phyloP scores from a whole-genome alignment of 2,329 filamentous ascomycete species.

The Diplodia mutila region DNA sequence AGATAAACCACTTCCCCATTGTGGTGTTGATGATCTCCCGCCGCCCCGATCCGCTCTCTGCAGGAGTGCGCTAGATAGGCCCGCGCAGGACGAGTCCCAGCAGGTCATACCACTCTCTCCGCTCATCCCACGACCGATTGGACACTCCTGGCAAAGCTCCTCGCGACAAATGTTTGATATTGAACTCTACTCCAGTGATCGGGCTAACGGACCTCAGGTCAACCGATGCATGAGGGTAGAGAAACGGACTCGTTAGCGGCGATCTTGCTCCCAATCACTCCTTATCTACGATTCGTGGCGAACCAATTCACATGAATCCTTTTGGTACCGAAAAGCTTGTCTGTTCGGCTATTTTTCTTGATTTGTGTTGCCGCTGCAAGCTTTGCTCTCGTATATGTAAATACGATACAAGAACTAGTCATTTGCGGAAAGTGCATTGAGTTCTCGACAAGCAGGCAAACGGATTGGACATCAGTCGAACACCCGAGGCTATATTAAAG shows the following conservation, averaged over 20 bases:
- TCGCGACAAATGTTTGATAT: background rate
- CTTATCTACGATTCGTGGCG: no score
- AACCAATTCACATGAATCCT: no score
- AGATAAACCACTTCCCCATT: slow-evolving; percentile 5
- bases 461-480: background rate
- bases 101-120: background rate
- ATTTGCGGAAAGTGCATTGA: background rate
- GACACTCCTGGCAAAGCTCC: background rate
- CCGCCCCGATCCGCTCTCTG: slow-evolving; percentile 6
- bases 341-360: background rate
- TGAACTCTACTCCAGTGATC: background rate
- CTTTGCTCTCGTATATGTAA: background rate
- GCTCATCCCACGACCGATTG: background rate
- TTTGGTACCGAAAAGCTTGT: background rate
- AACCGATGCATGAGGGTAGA: background rate
- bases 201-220: background rate
- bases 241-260: background rate
- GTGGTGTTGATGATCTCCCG: slow-evolving; percentile 24
- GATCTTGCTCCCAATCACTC: no score
- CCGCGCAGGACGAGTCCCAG: background rate
- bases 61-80: background rate
- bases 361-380: background rate
- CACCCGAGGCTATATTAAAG: no score
- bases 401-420: background rate
- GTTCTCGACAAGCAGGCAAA: background rate